These are phyloP conservation scores for Sugiyamaella americana DNA, from an alignment of 805 yeast species.

Conservation along the genomic window DNA sequence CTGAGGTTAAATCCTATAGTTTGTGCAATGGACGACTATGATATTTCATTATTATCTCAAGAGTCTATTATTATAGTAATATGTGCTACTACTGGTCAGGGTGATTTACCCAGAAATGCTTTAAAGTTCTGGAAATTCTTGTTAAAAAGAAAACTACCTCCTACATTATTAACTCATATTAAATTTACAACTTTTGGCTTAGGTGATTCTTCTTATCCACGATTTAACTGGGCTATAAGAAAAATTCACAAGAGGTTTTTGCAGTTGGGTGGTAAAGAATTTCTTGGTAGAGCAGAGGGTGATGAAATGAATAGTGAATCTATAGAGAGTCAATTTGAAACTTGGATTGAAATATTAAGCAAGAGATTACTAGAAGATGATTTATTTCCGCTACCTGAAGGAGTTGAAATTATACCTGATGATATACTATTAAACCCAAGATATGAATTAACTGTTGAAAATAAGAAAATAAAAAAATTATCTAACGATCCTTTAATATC, in stretches of 20 bases:
- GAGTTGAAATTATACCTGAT: conserved; percentile 30
- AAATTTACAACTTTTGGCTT: conserved; percentile 74
- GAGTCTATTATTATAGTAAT: conserved; percentile 43
- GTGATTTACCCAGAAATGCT: conserved; percentile 79
- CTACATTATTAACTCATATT: conserved; percentile 53
- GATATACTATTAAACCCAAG: conserved; percentile 38
- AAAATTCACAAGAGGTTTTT: conserved; percentile 71
- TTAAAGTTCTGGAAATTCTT: conserved; percentile 68
- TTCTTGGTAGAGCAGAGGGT: conserved; percentile 74
- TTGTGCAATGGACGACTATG: conserved; percentile 51
- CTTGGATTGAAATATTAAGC: conserved; percentile 57
- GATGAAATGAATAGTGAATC: conserved; percentile 77
- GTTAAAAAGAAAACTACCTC: conserved; percentile 59
- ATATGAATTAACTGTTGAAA: conserved; percentile 28
- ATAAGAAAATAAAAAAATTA: conserved; percentile 28
- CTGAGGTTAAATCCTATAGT: conserved; percentile 45
- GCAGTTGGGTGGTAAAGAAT: conserved; percentile 76
- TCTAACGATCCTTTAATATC: conserved; percentile 29
- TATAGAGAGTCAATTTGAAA: conserved; percentile 65
- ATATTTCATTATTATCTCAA: neutral
- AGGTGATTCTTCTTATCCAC: conserved; percentile 89
- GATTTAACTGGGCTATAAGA: conserved; percentile 80
- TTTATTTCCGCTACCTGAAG: conserved; percentile 15
- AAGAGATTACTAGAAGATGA: conserved; percentile 24
- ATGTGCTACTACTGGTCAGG: conserved; percentile 93